Base-by-base conservation (phyloP, 257 asterid genomes). In the Capsicum pubescens region DNA sequence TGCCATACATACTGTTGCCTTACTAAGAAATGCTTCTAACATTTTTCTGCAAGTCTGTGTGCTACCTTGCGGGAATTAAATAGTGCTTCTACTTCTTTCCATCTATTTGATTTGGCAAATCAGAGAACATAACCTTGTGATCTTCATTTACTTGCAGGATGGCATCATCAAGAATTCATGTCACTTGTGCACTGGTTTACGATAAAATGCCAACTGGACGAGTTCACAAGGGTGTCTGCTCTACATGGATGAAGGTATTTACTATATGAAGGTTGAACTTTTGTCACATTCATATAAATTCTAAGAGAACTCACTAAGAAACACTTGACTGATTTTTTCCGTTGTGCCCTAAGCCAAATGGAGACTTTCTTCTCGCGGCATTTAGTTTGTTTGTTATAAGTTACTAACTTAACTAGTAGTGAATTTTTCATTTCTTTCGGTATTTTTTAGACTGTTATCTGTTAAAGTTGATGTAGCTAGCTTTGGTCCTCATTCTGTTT, bases 171-270 rank as follows among this genome's bases (percentile, higher is more conserved):
- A 93, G 99, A 91, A 94, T 97, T 74, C 98, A 95, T 16, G 99
- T 95, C 19, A 95, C 99, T 46, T 97, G 99, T 88, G 96, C 99
- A 9, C 88, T 97, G 87, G 99, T 97, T 60, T 81, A 91, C 69
- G 99, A 95, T 87, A 93, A 91, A 91, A 95, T 93, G 21, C 98
- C 98, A 9, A 83, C 97, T 4, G 99, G 99, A 86, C 84, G 98
- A 80, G 84, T 97, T 86, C 99, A 97, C 92, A 94, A 91, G 91
- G 99, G 99, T 84, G 89, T 97, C 68, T 97, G 99, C 90, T 97
- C 99, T 17, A 97, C 99, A 32, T 97, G 99, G 99, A 97, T 97
- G 93, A 95, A 95, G 99, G 99, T 95, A 91, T 59, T 82, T 71
- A 48, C 58, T 83, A 60, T 36, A 54, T 10, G 78, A 86, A 54